Base-by-base conservation (phyloP, 495 filamentous ascomycete species). In the Ramalina intermedia region DNA sequence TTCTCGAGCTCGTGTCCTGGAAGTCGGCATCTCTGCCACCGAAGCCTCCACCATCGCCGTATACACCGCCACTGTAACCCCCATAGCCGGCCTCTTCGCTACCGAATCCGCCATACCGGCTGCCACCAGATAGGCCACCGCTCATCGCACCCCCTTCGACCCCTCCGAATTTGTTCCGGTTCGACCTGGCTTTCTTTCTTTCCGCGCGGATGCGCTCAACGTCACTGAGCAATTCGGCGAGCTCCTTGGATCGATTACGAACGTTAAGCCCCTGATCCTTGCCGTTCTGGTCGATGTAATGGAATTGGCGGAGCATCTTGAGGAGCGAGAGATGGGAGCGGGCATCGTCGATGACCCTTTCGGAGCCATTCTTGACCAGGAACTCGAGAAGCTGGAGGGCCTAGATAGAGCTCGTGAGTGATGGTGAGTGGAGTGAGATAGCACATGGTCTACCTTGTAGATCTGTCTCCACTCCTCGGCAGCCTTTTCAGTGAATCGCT, bases 381-480 rank as follows among this genome's bases (percentile, higher is more conserved):
- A 94, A 96, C 63, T 99, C 91, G 56, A 99, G 81, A 23, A 99
- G 75, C 70, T 96, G 91, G 18, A 99, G 83, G 43, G 80, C 79
- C 80, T 84, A 47, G 20, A 43, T 14, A 8, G 42, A 18, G 38
- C 39, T 20, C 50, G 33, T 47, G 12, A 37, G 43, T 37, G 6
- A 27, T 52, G 13, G 42, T 26, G 12, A 41, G 16, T 2, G 26
- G 11, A 2, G 17, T 12, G 41, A 9, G 7, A 39, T 9, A 26
- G 24, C 20, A 11, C 18, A 11, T 35, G 6, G 29, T 38, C 12
- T 57, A 82, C 80, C 74, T 99, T 99, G 72, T 96, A 99, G 52
- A 96, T 99, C 63, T 99, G 91, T 53, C 93, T 79, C 91, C 91
- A 99, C 65, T 99, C 91, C 62, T 99, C 91, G 40, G 93, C 88